Percentiles rank a stretch among this genome's conserved stretches.
Conservation (phyloP, 805 yeast species). For the Zygoascus flipseniorum region DNA sequence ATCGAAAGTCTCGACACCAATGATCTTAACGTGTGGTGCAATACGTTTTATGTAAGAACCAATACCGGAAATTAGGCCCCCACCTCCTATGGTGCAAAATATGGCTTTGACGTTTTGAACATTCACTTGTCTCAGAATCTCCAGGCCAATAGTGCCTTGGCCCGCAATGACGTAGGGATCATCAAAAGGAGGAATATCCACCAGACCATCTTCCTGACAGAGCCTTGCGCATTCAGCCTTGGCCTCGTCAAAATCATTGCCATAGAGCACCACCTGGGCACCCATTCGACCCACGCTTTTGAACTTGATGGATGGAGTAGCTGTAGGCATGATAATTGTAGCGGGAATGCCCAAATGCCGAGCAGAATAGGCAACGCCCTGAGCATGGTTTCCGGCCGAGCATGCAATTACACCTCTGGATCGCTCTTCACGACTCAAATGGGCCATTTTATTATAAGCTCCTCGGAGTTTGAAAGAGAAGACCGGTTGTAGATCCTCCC, state of each 20-base stretch:
- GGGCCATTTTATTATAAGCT: slow-evolving; percentile 95
- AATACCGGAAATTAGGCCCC: slow-evolving; percentile 89
- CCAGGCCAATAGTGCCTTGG: slow-evolving; percentile 96
- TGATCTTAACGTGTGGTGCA: slow-evolving; percentile 94
- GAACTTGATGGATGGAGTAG: slow-evolving; percentile 92
- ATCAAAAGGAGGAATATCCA: slow-evolving; percentile 96
- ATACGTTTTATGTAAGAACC: slow-evolving; percentile 85
- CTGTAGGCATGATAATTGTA: slow-evolving; percentile 96
- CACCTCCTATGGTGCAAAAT: slow-evolving; percentile 94
- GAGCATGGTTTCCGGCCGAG: slow-evolving; percentile 99
- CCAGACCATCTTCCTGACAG: slow-evolving; percentile 58
- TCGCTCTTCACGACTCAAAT: slow-evolving; percentile 49
- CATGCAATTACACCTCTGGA: slow-evolving; percentile 91
- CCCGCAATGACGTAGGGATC: slow-evolving; percentile 98
- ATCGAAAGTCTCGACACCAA: slow-evolving; percentile 94
- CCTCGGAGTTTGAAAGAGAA: slow-evolving; percentile 95
- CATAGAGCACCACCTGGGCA: slow-evolving; percentile 84
- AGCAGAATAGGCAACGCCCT: slow-evolving; percentile 95
- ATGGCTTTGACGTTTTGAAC: slow-evolving; percentile 72
- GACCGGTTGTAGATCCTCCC: slow-evolving; percentile 92
- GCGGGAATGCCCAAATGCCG: slow-evolving; percentile 79
- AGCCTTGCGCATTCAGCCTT: slow-evolving; percentile 80
- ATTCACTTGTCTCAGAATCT: slow-evolving; percentile 78
- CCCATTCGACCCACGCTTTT: slow-evolving; percentile 89
- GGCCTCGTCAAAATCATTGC: slow-evolving; percentile 94